Evolutionary conservation across 768 basidiomycete species (phyloP).

Genomic region (Trametes cinnabarina): DNA sequence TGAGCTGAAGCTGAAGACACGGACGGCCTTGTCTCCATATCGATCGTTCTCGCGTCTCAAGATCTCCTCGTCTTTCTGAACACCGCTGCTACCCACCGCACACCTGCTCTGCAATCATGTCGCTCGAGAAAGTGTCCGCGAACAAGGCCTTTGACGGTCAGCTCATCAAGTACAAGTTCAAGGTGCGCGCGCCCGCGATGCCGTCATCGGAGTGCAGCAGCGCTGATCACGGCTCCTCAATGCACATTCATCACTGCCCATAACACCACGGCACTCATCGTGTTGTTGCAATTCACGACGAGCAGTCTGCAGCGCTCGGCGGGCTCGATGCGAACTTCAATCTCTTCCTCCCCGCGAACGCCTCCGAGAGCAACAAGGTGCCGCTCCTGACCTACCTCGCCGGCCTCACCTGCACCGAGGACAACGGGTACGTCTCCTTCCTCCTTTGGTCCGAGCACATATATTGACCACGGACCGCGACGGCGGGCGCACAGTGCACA

Average conservation of each 20-base stretch:
- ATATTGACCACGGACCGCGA: no score
- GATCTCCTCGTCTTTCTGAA: not conserved
- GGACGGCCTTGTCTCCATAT: not conserved
- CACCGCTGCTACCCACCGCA: not conserved
- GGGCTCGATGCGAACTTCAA: constrained; percentile 78
- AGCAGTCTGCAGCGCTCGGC: constrained; percentile 70
- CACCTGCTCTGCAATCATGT: not conserved
- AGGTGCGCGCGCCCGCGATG: constrained; percentile 41
- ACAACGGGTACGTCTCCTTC: constrained; percentile 68
- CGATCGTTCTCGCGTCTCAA: constrained; percentile 4
- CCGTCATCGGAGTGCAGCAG: constrained; percentile 11
- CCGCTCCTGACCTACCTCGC: constrained; percentile 84
- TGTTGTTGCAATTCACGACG: no score
- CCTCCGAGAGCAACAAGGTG: constrained; percentile 43
- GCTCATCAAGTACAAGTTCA: constrained; percentile 84
- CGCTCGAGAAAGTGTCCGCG: constrained; percentile 66
- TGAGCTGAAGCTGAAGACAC: not conserved
- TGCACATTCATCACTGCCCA: no score
- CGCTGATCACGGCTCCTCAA: constrained; percentile 1
- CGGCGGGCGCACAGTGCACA: constrained; percentile 75
- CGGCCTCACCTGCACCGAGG: constrained; percentile 88
- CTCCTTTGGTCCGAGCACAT: not conserved
- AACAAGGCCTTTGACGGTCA: constrained; percentile 82
- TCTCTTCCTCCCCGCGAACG: constrained; percentile 75
- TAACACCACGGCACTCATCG: no score